Base-by-base conservation (phyloP, 2,329 filamentous ascomycete genomes). In the Metarhizium humberi region DNA sequence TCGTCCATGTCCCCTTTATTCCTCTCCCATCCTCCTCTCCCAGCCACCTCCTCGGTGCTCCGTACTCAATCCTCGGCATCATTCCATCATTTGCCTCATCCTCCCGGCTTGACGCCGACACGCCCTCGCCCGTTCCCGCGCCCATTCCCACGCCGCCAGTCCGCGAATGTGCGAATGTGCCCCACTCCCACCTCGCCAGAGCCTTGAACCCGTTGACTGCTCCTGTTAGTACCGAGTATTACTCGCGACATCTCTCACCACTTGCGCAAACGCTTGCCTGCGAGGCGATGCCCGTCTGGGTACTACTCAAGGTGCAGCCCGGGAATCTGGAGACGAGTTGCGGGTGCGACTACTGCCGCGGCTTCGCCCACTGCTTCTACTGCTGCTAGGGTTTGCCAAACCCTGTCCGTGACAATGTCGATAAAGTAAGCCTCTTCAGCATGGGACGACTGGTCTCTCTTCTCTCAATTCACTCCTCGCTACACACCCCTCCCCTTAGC, bases 361-460 rank as follows among this genome's bases (percentile, higher is more conserved):
- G 36, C 50, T 49, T 43, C 67, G 65, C 8, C 34, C 34, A 36
- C 34, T 36, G 34, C 34, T 36, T 10, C 34, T 36, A 13, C 34
- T 57, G 36, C 50, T 52, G 43, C 67, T 65, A 64, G 66, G 67
- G 66, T 67, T 66, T 58, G 61, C 59, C 61, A 62, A 67, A 67
- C 68, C 66, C 64, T 68, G 63, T 66, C 66, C 58, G 62, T 66
- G 64, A 74, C 66, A 67, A 79, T 79, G 76, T 79, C 76, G 67
- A 78, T 79, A 76, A 79, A 79, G 76, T 79, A 73, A 74, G 74
- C 73, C 66, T 56, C 60, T 55, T 53, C 51, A 43, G 40, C 53
- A 13, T 52, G 25, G n/a, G 46, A 55, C 54, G 53, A 50, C 46
- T 55, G 18, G 55, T 25, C 25, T 56, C 36, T 57, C 48, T 57